phyloP scores from a whole-genome alignment of 805 yeast genomes.

The Blastobotrys parvus region DNA sequence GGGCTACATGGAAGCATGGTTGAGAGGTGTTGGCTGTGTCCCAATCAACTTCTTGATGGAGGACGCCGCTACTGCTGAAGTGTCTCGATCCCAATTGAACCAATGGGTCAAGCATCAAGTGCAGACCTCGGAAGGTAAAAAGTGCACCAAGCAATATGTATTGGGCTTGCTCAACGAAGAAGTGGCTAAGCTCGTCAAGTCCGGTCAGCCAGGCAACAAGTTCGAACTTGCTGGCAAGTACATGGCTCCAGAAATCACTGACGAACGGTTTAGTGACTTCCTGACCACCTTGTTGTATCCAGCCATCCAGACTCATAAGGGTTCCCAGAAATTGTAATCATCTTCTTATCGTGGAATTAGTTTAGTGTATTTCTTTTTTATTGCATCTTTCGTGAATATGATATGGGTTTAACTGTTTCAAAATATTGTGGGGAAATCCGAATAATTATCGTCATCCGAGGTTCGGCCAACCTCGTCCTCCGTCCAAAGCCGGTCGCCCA shows the following conservation, averaged over 20 bases:
- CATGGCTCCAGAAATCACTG: slow-evolving; percentile 57
- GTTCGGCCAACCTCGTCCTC: no score
- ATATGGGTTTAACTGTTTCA: background rate
- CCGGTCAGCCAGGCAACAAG: slow-evolving; percentile 40
- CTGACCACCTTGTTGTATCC: slow-evolving; percentile 54
- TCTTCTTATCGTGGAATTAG: no score
- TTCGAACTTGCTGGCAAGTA: slow-evolving; percentile 48
- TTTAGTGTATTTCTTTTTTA: background rate
- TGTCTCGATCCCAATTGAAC: slow-evolving; percentile 63
- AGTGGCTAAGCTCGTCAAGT: slow-evolving; percentile 40
- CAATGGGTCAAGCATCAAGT: slow-evolving; percentile 67
- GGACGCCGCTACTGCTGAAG: slow-evolving; percentile 74
- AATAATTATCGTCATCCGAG: no score
- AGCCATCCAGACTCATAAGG: slow-evolving; percentile 8
- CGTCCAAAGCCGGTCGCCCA: no score
- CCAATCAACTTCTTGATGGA: slow-evolving; percentile 72
- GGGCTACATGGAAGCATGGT: slow-evolving; percentile 68
- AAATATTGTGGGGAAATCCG: no score
- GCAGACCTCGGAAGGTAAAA: slow-evolving; percentile 45
- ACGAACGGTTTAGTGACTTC: slow-evolving; percentile 55
- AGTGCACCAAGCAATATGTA: slow-evolving; percentile 45
- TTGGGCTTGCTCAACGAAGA: slow-evolving; percentile 47
- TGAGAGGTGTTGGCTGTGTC: slow-evolving; percentile 62
- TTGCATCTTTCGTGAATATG: background rate
- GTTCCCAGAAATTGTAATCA: slow-evolving; percentile 1